Evolutionary conservation across 306 rosid genomes (phyloP), one percentile per base, ranked within the genome.

Genomic region (Trifolium repens): DNA sequence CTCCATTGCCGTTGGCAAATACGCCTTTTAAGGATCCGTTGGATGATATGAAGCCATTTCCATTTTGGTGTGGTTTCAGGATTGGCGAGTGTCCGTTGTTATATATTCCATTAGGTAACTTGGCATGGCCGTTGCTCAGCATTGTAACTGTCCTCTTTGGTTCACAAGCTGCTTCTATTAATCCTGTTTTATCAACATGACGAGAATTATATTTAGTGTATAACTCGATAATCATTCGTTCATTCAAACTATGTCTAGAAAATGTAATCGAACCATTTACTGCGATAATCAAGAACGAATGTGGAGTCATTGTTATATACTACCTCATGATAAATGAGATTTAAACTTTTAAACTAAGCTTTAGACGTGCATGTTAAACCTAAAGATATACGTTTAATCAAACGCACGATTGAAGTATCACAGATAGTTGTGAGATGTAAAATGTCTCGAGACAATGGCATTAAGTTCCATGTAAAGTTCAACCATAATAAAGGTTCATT

Each of bases 121-220:
- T 88, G 68, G 44, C 6, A 8, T 80, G 81, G 54, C 89, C 89
- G 16, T 85, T 81, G 66, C 24, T 79, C 37, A 11, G 67, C 24
- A 32, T 71, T 11, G 62, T 11, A 47, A 67, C 67, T 46, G 79
- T 52, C 72, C 65, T 82, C 84, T 47, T 85, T 8, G 22, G 78
- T 43, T 85, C 89, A 74, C 88, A 82, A 63, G 96, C 86, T 44
- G 91, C 91, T 77, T 88, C 89, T 62, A 91, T 89, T 63, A 92
- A 81, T 79, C 97, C 97, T 92, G 88, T 76, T 32, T 52, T 35
- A 40, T 49, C 55, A 32, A 66, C 54, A n/a, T 60, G 17, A 68
- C 24, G 42, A 40, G 60, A 50, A 40, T 67, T 34, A 71, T 44
- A 47, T 71, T 69, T 27, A 62, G 76, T 24, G 5, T 27, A 52